Evolutionary conservation across 139 green algal species (phyloP).

Genomic region (Choricystis sp.): DNA sequence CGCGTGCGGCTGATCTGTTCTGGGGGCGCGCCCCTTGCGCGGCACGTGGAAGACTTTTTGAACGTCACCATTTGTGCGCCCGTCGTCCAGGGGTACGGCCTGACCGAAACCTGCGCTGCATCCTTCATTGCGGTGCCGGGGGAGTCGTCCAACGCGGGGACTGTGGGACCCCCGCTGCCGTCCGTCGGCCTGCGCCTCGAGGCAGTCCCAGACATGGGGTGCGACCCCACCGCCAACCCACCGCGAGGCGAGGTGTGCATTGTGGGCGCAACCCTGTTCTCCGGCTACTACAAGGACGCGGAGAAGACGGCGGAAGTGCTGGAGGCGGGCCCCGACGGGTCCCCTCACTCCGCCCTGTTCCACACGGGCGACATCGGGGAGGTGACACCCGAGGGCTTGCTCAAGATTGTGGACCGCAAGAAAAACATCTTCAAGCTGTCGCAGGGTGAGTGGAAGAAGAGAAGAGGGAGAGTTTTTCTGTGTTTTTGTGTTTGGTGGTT

Average conservation of each 20-base stretch:
- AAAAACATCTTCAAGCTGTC: conserved; percentile 99
- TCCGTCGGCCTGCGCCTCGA: conserved; percentile 62
- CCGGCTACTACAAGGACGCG: conserved; percentile 85
- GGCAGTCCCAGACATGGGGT: conserved; percentile 80
- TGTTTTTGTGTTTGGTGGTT: neutral
- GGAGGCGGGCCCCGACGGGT: conserved; percentile 46
- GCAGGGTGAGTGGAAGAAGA: conserved; percentile 31
- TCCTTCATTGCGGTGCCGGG: conserved; percentile 26
- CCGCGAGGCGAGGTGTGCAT: conserved; percentile 54
- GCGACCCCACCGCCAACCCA: conserved; percentile 48
- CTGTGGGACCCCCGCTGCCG: conserved; percentile 63
- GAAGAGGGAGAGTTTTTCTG: too few relatives aligned
- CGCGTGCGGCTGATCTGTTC: conserved; percentile 55
- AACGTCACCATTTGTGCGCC: conserved; percentile 55
- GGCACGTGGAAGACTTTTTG: conserved; percentile 74
- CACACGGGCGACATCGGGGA: conserved; percentile 87
- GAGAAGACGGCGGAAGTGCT: conserved; percentile 31
- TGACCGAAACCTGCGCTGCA: conserved; percentile 79
- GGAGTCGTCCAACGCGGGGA: conserved; percentile 28
- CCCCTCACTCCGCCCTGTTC: too few relatives aligned
- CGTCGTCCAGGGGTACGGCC: conserved; percentile 73
- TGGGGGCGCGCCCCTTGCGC: conserved; percentile 70
- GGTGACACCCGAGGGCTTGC: conserved; percentile 43
- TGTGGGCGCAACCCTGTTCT: conserved; percentile 58
- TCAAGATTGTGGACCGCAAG: conserved; percentile 91